Conservation (phyloP, 805 yeast species). For the Candida nemodendra region DNA sequence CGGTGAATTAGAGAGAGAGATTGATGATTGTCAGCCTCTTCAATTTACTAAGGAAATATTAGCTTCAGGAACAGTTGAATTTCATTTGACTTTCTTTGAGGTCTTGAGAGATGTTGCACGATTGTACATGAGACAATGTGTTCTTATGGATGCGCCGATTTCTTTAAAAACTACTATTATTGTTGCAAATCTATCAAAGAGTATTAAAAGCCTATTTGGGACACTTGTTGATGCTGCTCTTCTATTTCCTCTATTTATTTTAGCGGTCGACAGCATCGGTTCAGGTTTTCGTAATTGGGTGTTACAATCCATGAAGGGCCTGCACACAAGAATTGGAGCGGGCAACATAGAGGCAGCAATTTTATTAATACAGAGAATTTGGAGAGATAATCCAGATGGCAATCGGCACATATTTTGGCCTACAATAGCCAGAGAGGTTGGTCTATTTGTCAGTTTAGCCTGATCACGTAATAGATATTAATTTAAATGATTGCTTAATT, state of each 20-base stretch:
- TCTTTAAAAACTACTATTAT: constrained; percentile 2
- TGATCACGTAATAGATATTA: no score
- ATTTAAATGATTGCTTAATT: no score
- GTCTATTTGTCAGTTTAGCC: constrained; percentile 1
- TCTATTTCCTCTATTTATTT: constrained; percentile 1
- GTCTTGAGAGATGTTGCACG: not conserved
- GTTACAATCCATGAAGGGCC: not conserved
- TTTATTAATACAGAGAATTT: not conserved
- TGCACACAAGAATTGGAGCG: not conserved
- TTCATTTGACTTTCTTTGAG: constrained; percentile 1
- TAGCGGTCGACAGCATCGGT: constrained; percentile 1
- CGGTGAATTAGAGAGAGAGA: not conserved
- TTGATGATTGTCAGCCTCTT: not conserved
- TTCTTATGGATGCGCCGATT: constrained; percentile 1
- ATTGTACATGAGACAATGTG: not conserved
- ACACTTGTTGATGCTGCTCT: constrained; percentile 2
- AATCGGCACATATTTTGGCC: constrained; percentile 1
- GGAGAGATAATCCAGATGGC: constrained; percentile 2
- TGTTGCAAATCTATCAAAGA: not conserved
- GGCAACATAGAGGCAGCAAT: constrained; percentile 1
- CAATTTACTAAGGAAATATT: constrained; percentile 1
- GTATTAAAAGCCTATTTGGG: not conserved
- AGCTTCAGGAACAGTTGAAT: constrained; percentile 1
- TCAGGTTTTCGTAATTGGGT: not conserved
- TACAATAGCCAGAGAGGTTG: not conserved